These are phyloP conservation scores for Sicyos edulis DNA, from an alignment of 306 rosid species.

Conservation along the genomic window DNA sequence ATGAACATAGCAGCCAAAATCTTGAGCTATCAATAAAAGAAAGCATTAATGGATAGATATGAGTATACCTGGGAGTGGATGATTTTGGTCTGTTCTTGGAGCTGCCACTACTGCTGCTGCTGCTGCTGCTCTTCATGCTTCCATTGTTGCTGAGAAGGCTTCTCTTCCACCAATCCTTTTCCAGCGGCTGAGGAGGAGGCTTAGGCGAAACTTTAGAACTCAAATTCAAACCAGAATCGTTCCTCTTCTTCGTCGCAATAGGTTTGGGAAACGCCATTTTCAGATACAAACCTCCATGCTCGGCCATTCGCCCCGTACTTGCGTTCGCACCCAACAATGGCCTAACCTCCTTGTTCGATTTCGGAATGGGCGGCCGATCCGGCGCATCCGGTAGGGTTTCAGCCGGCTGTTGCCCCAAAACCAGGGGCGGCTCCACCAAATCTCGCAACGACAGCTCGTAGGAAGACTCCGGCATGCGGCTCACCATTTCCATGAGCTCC, in stretches of 20 bases:
- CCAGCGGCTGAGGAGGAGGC: constrained; percentile 48
- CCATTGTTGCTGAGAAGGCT: constrained; percentile 36
- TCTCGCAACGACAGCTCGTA: constrained; percentile 83
- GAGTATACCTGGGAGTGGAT: constrained; percentile 10
- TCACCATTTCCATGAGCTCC: constrained; percentile 87
- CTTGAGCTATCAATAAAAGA: neutral
- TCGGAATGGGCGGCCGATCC: neutral
- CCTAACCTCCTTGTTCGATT: constrained; percentile 25
- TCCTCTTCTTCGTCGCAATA: constrained; percentile 29
- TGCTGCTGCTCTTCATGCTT: constrained; percentile 54
- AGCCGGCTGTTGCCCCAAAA: constrained; percentile 13
- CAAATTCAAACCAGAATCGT: constrained; percentile 24
- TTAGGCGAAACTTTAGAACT: constrained; percentile 54
- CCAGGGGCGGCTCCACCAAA: constrained; percentile 56
- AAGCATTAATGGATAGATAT: neutral
- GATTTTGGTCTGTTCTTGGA: neutral
- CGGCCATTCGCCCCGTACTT: constrained; percentile 15
- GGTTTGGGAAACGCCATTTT: constrained; percentile 61
- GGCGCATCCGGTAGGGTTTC: constrained; percentile 14
- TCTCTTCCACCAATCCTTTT: constrained; percentile 87
- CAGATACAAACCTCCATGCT: constrained; percentile 58
- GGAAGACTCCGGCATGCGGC: constrained; percentile 66
- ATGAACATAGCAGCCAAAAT: no score
- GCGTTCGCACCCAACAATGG: neutral
- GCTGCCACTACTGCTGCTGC: constrained; percentile 34